phyloP scores from a whole-genome alignment of 2,329 filamentous ascomycete species.

The Microdochium nivale region DNA sequence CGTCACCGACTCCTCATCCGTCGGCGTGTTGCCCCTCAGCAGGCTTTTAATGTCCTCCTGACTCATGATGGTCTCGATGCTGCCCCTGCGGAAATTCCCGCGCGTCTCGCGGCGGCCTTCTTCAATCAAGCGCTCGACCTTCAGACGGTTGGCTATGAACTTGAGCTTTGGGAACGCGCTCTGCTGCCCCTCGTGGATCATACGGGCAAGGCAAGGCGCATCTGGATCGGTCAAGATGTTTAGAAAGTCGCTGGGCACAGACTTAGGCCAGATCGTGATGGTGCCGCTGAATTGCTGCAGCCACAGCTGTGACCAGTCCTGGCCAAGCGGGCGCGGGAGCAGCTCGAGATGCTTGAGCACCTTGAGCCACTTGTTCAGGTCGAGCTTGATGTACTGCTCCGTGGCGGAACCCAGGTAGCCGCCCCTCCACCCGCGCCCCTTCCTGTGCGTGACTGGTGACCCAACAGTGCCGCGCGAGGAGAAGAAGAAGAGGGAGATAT shows the following conservation, averaged over 20 bases:
- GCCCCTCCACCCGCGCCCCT: slow-evolving; percentile 89
- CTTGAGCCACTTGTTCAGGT: slow-evolving; percentile 95
- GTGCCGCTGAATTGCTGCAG: slow-evolving; percentile 91
- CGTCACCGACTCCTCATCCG: slow-evolving; percentile 7
- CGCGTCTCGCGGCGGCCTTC: slow-evolving; percentile 46
- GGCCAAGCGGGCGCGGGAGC: slow-evolving; percentile 78
- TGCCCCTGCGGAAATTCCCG: slow-evolving; percentile 36
- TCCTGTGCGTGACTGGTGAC: slow-evolving; percentile 85
- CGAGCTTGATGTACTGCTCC: slow-evolving; percentile 93
- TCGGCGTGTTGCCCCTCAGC: slow-evolving; percentile 19
- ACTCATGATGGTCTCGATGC: slow-evolving; percentile 51
- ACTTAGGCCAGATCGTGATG: slow-evolving; percentile 93
- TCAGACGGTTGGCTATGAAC: slow-evolving; percentile 81
- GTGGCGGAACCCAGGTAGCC: slow-evolving; percentile 87
- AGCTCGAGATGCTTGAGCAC: slow-evolving; percentile 89
- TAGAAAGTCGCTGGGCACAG: slow-evolving; percentile 68
- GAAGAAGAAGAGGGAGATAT: slow-evolving; percentile 99
- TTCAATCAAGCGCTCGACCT: slow-evolving; percentile 66
- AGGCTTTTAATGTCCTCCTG: slow-evolving; percentile 50
- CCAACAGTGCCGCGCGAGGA: slow-evolving; percentile 87
- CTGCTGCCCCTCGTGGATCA: slow-evolving; percentile 86
- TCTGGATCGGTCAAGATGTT: slow-evolving; percentile 82
- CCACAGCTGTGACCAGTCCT: slow-evolving; percentile 97
- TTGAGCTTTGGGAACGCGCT: slow-evolving; percentile 86
- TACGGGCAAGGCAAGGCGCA: slow-evolving; percentile 64